phyloP scores from a whole-genome alignment of 164 flowering plant species.

The Umbilicus rupestris region DNA sequence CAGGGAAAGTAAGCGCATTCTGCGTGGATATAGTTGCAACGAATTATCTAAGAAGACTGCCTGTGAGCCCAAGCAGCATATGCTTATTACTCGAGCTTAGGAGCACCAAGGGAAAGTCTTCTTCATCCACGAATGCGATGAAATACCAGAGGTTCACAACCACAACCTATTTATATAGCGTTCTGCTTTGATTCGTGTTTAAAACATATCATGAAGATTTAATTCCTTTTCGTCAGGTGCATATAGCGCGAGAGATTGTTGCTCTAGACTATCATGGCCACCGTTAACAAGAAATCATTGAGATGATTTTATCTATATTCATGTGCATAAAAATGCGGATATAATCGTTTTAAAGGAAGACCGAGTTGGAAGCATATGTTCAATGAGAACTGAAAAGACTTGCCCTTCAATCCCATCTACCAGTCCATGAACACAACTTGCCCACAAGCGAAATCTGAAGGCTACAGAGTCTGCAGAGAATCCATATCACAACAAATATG shows the following conservation, averaged over 20 bases:
- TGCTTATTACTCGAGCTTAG: background rate
- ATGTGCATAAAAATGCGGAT: too few relatives aligned
- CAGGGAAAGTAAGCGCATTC: background rate
- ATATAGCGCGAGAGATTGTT: background rate
- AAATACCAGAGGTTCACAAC: background rate
- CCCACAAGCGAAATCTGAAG: background rate
- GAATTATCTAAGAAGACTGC: too few relatives aligned
- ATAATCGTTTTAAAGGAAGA: background rate
- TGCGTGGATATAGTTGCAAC: too few relatives aligned
- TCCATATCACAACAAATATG: background rate
- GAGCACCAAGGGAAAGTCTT: background rate
- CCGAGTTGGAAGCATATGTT: background rate
- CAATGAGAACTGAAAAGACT: background rate
- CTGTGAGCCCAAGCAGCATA: background rate
- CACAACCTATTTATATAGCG: background rate
- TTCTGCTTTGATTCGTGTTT: background rate
- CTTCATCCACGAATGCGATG: background rate
- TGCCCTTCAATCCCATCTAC: background rate
- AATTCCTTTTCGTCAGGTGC: background rate
- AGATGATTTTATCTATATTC: too few relatives aligned
- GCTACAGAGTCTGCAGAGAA: background rate
- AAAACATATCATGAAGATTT: background rate
- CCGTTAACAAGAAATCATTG: too few relatives aligned
- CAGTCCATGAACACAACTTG: constrained; percentile 3
- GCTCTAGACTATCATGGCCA: too few relatives aligned